A percentile compares a stretch with the other conserved stretches of the same genome.
These are phyloP conservation scores for Ochromonas danica DNA, from an alignment of 108 stramenopile species.

Conservation along the genomic window DNA sequence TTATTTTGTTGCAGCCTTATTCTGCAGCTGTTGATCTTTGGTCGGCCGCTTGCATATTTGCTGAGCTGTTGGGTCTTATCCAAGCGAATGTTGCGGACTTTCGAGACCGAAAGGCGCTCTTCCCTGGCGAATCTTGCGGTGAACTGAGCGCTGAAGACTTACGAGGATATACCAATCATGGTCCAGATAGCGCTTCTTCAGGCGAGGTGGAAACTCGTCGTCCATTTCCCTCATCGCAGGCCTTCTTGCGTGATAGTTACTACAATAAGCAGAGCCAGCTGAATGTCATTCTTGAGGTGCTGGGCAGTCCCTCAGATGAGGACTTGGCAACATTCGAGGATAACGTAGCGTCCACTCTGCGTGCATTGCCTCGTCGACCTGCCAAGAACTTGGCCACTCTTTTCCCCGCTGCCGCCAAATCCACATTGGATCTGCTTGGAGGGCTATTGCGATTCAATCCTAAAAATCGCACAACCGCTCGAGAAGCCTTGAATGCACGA, in stretches of 20 bases:
- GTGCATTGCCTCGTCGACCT: neutral
- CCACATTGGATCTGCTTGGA: neutral
- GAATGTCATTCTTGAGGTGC: constrained; percentile 54
- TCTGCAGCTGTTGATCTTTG: constrained; percentile 61
- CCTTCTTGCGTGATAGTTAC: neutral
- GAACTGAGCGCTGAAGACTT: neutral
- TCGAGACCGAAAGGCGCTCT: constrained; percentile 50
- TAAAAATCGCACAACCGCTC: constrained; percentile 49
- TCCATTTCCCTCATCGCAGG: neutral
- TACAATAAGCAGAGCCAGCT: neutral
- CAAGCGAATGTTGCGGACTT: constrained; percentile 1
- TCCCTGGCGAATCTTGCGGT: constrained; percentile 51
- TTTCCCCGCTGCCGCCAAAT: neutral
- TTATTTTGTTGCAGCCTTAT: constrained; percentile 25
- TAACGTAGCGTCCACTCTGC: neutral
- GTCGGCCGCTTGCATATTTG: constrained; percentile 69
- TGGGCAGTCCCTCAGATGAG: constrained; percentile 52
- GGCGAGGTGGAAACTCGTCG: neutral
- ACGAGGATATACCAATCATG: neutral
- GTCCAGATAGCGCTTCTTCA: neutral
- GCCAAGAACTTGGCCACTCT: neutral
- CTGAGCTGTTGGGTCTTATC: constrained; percentile 52
- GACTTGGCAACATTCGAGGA: constrained; percentile 49
- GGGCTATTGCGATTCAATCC: constrained; percentile 60
- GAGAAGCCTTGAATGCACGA: constrained; percentile 60